Base-by-base conservation (phyloP, 768 basidiomycete genomes). In the Xerocomellus chrysenteron region DNA sequence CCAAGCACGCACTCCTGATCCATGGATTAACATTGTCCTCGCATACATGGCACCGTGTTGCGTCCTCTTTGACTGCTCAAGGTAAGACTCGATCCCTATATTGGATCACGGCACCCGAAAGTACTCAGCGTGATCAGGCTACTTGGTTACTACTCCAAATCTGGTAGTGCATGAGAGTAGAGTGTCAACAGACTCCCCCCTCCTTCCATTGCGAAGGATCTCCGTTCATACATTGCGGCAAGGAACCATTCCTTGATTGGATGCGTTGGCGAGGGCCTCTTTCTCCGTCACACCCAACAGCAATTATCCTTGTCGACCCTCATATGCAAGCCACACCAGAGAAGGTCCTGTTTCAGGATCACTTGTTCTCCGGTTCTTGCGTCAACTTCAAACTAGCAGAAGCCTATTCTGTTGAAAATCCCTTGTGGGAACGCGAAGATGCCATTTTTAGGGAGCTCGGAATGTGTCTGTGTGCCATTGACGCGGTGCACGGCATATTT, bases 11-110 rank as follows among this genome's bases (percentile, higher is more conserved):
- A 13, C 60, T 70, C 4, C 39, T 70, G 30, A 55, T 71, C 42
- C 69, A 70, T n/a, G 69, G 69, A 8, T 16, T 65, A 2, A 50
- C 61, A 21, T 67, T 58, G 1, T 61, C 65, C 3, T 61, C 65
- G 1, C 62, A 59, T 7, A 50, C 57, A 2, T 66, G 68, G 67
- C 56, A 60, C 19, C 49, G 57, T 16, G 50, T 67, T 2, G 69
- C 61, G 2, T 45, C 47, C 10, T 41, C 60, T 1, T 56, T 67
- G 42, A 65, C 44, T 24, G 37, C 45, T 14, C 55, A 56, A 58
- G 65, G 68, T 67, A 43, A 4, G 39, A 28, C n/a, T 47, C 19
- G 7, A 24, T 26, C 10, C 0, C 17, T 11, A 13, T 3, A 21
- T 17, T 13, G 12, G 9, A 28, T 36, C 16, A 33, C 14, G 11